These are phyloP conservation scores for Anisodus acutangulus DNA, from an alignment of 257 asterid genomes.

Conservation along the genomic window DNA sequence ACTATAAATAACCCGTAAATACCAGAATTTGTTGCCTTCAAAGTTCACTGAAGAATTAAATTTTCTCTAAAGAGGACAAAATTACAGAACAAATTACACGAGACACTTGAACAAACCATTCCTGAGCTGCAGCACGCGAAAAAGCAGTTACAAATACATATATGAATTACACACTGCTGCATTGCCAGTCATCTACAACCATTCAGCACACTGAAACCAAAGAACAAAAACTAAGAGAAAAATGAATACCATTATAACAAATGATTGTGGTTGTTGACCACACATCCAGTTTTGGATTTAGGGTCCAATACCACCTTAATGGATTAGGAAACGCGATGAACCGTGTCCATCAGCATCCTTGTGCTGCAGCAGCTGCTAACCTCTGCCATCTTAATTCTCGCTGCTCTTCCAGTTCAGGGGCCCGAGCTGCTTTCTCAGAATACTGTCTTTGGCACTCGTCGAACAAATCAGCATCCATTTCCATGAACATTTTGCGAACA, in stretches of 20 bases:
- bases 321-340: not conserved
- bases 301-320: slow-evolving; percentile 20
- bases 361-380: slow-evolving; percentile 41
- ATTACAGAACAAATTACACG: slow-evolving; percentile 40
- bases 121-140: slow-evolving; percentile 42
- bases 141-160: slow-evolving; percentile 40
- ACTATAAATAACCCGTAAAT: not conserved
- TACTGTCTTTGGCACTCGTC: slow-evolving; percentile 50
- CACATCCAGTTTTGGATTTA: slow-evolving; percentile 14
- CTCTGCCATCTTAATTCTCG: slow-evolving; percentile 47
- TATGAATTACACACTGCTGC: slow-evolving; percentile 56
- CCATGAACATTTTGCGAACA: slow-evolving; percentile 52
- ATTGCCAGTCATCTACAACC: slow-evolving; percentile 39
- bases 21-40: slow-evolving; percentile 9
- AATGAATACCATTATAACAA: slow-evolving; percentile 44
- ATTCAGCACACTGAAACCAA: slow-evolving; percentile 42
- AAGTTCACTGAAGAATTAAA: slow-evolving; percentile 32
- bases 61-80: slow-evolving; percentile 36
- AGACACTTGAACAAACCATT: slow-evolving; percentile 45
- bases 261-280: not conserved
- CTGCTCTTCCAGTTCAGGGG: slow-evolving; percentile 40
- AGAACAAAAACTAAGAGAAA: slow-evolving; percentile 30
- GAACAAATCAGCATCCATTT: slow-evolving; percentile 48
- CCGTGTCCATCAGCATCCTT: slow-evolving; percentile 20
- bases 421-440: slow-evolving; percentile 38